phyloP scores from a whole-genome alignment of 2,329 filamentous ascomycete genomes.

The Fusarium algeriense region DNA sequence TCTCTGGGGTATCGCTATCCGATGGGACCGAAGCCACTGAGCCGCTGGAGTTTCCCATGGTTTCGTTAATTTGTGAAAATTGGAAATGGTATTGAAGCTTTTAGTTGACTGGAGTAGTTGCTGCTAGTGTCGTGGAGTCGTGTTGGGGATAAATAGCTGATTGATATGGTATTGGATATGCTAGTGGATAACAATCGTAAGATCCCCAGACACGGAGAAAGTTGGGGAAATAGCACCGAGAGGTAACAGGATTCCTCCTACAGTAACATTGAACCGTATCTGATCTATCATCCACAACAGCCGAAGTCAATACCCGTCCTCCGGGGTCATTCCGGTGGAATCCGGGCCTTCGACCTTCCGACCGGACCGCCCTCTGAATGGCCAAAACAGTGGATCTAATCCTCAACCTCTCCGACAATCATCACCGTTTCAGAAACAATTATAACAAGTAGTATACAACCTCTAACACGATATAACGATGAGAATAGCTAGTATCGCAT shows the following conservation, averaged over 20 bases:
- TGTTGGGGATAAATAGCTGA: not conserved
- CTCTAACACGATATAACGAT: not conserved
- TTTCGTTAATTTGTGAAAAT: not conserved
- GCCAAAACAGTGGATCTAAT: not conserved
- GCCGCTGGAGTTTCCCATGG: constrained; percentile 32
- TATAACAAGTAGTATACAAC: constrained; percentile 11
- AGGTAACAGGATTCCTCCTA: not conserved
- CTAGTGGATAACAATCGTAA: not conserved
- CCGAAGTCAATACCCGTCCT: constrained; percentile 1
- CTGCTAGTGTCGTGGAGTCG: not conserved
- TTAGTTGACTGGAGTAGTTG: accelerated
- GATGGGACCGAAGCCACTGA: not conserved
- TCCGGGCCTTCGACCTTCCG: constrained; percentile 23
- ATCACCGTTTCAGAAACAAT: not conserved
- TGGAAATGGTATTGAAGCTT: too few relatives aligned
- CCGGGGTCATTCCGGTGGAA: not conserved
- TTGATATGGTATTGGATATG: not conserved
- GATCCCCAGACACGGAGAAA: not conserved
- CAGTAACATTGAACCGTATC: not conserved
- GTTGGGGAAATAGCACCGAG: not conserved
- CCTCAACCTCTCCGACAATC: not conserved
- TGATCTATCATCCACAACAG: not conserved
- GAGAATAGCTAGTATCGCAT: constrained; percentile 10
- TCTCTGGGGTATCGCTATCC: constrained; percentile 39
- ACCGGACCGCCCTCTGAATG: constrained; percentile 40